A percentile compares a stretch with the other conserved stretches of the same genome.
These are phyloP conservation scores for Trichoderma arundinaceum DNA, from an alignment of 2,329 filamentous ascomycete species.

Conservation along the genomic window DNA sequence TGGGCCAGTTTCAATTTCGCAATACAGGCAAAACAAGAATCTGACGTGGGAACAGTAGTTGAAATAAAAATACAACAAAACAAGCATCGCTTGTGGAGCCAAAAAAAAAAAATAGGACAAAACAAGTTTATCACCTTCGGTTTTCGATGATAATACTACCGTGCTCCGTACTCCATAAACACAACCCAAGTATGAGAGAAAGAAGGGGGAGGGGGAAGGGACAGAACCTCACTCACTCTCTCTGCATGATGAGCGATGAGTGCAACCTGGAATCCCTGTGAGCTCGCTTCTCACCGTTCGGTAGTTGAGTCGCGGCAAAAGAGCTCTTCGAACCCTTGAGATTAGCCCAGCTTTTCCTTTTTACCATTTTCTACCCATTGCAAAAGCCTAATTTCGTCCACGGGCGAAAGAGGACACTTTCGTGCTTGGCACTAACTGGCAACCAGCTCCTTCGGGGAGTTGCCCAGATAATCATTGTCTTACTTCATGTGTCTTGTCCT, in stretches of 20 bases:
- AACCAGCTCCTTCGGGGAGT: conserved; percentile 13
- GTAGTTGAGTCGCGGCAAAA: conserved; percentile 9
- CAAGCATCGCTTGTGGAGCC: not conserved
- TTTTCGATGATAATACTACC: too few species aligned
- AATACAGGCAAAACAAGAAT: not conserved
- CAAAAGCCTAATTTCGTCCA: not conserved
- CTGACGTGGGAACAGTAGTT: not conserved
- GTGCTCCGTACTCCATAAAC: too few species aligned
- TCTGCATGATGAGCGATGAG: not conserved
- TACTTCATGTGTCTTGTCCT: not conserved
- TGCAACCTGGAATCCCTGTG: not conserved
- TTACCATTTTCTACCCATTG: not conserved
- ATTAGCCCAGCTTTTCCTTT: too few species aligned
- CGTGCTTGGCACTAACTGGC: not conserved
- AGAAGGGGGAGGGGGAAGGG: not conserved
- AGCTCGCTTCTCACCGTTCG: conserved; percentile 1
- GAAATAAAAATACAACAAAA: not conserved
- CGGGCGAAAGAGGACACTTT: not conserved
- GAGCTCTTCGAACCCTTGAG: not conserved
- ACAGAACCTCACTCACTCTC: not conserved
- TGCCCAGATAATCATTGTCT: not conserved
- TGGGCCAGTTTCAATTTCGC: not conserved
- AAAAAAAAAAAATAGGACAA: not conserved
- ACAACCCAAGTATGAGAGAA: not conserved
- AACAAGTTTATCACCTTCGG: too few species aligned